Conservation (phyloP, 1,284 basidiomycete genomes). For the Xanthoconium separans region DNA sequence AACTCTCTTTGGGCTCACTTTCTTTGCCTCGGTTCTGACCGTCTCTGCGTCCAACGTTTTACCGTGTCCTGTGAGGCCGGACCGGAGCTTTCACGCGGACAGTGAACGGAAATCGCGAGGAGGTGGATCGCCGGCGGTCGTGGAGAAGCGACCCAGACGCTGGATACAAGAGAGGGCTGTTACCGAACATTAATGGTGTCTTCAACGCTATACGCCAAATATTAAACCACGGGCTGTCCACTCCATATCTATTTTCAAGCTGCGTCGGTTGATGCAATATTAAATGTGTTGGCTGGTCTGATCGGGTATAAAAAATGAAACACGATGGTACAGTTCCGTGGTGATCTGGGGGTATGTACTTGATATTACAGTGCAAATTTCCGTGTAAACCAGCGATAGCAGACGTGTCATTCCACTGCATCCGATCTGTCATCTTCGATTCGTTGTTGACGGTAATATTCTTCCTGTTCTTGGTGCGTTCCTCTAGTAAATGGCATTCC, state of each 20-base stretch:
- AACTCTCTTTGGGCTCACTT: conserved; percentile 75
- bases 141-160: conserved; percentile 65
- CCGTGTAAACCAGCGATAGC: conserved; percentile 22
- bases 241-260: not conserved
- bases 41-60: conserved; percentile 78
- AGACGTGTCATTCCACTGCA: conserved; percentile 16
- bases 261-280: conserved; percentile 1
- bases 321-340: conserved; percentile 23
- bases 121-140: conserved; percentile 40
- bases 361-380: conserved; percentile 33
- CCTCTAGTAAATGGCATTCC: conserved; percentile 41
- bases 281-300: not conserved
- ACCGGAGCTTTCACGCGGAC: conserved; percentile 53
- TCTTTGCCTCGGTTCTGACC: conserved; percentile 71
- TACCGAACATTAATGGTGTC: conserved; percentile 18
- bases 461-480: conserved; percentile 61
- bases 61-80: conserved; percentile 68
- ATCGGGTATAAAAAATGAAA: conserved; percentile 17
- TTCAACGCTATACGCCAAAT: not conserved
- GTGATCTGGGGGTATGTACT: conserved; percentile 24
- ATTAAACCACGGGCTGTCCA: conserved; percentile 8
- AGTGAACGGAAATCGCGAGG: conserved; percentile 30
- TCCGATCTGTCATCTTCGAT: conserved; percentile 15
- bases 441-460: conserved; percentile 44
- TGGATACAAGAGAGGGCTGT: conserved; percentile 74